These are phyloP conservation scores for Backusella sp. DNA, from an alignment of 192 early-diverging fungal species.

Conservation along the genomic window DNA sequence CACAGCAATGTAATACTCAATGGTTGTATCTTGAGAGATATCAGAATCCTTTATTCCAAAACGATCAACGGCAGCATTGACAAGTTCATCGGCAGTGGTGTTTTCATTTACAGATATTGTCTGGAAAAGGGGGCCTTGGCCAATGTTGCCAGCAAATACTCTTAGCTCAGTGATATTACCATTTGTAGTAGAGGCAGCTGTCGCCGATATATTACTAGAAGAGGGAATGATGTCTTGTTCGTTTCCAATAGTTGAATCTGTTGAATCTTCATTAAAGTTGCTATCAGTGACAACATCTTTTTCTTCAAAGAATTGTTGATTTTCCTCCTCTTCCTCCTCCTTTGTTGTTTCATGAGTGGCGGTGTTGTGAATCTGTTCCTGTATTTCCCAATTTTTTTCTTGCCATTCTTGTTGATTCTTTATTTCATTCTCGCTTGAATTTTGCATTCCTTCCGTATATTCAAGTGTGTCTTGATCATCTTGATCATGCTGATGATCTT, in stretches of 20 bases:
- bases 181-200: neutral
- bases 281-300: neutral
- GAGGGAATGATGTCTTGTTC: neutral
- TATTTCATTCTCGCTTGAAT: neutral
- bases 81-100: constrained; percentile 44
- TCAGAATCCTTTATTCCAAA: constrained; percentile 42
- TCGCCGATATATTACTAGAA: neutral
- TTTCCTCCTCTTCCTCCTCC: constrained; percentile 22
- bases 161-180: constrained; percentile 18
- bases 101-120: constrained; percentile 38
- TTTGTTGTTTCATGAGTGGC: neutral
- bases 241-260: neutral
- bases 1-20: constrained; percentile 47
- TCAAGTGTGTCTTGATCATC: constrained; percentile 24
- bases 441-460: neutral
- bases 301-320: neutral
- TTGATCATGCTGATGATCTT: constrained; percentile 39
- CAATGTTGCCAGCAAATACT: constrained; percentile 53
- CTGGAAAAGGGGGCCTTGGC: constrained; percentile 46
- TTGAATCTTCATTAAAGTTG: neutral
- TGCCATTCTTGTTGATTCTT: constrained; percentile 13
- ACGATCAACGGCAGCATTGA: constrained; percentile 44
- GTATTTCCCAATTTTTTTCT: constrained; percentile 5
- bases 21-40: constrained; percentile 23
- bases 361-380: neutral